phyloP scores from a whole-genome alignment of 2,329 filamentous ascomycete species.

The Diplodia seriata region DNA sequence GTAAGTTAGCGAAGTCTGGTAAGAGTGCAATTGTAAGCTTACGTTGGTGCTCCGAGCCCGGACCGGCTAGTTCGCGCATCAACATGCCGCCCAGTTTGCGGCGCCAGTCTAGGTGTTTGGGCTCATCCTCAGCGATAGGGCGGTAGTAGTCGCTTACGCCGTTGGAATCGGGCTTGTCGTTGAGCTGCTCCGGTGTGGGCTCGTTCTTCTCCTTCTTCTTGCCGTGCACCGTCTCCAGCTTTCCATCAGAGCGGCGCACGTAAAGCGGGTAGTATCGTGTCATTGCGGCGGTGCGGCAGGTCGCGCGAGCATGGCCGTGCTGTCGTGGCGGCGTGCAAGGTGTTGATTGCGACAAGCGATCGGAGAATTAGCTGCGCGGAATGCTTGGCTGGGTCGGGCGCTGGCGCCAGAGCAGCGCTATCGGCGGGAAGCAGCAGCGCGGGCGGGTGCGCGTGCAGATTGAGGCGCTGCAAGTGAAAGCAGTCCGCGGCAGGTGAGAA shows the following conservation, averaged over 20 bases:
- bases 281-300: constrained; percentile 41
- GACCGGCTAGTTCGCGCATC: constrained; percentile 56
- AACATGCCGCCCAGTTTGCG: constrained; percentile 67
- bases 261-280: constrained; percentile 58
- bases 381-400: neutral
- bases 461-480: neutral
- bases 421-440: neutral
- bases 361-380: constrained; percentile 15
- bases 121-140: constrained; percentile 57
- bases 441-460: neutral
- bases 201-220: constrained; percentile 60
- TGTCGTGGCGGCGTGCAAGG: neutral
- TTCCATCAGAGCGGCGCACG: constrained; percentile 57
- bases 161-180: constrained; percentile 59
- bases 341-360: neutral
- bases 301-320: constrained; percentile 20
- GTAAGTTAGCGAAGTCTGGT: constrained; percentile 1
- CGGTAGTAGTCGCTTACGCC: constrained; percentile 64
- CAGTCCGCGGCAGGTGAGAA: neutral
- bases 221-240: constrained; percentile 55
- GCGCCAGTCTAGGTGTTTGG: constrained; percentile 64
- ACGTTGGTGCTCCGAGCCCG: constrained; percentile 46
- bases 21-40: neutral
- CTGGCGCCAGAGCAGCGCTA: neutral
- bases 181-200: constrained; percentile 59